Evolutionary conservation across 2,329 filamentous ascomycete species (phyloP), one percentile per base, ranked within the genome.

Genomic region (Thelonectria olida): DNA sequence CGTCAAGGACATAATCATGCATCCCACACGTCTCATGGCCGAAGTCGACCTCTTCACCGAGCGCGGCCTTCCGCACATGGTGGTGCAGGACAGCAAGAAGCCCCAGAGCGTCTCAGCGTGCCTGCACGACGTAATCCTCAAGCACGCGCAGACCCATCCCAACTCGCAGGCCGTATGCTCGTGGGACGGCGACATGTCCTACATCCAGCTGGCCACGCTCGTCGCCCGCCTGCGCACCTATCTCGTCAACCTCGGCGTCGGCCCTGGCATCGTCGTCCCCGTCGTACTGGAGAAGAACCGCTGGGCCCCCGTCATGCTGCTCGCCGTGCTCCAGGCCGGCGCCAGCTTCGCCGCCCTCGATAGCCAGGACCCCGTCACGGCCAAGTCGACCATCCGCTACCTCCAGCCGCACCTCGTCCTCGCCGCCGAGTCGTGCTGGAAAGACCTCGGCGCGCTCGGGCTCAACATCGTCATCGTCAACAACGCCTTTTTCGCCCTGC

Each of bases 261-360:
- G 78, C 0, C 79, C 81, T 0, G 83, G 85, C 9, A 80, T 85
- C 7, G 78, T 90, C 4, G 83, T 93, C 1, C 88, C 88, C 5
- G 81, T 93, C 6, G 84, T 89, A 17, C 82, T 93, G 69, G 87
- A 91, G 42, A 93, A 92, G 76, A 91, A 85, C 19, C 78, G 88
- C 13, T 85, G 90, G 73, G 82, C 91, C 0, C 90, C 92, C 48
- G 78, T 92, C 38, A 84, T 88, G 7, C 89, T 94, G 62, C 80
- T 94, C 19, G 90, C 90, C 0, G 82, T 89, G 2, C 77, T 92
- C 42, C 90, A 91, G 67, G 76, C 83, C 4, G 84, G 84, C 12
- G 83, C 80, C 1, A 79, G 79, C n/a, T 80, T 86, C 39, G 81
- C 84, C 0, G 80, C 83, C 0, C 74, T 86, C 25, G 84, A 85